Conservation (phyloP, 441 rosid species). For the Eutrema salsugineum region DNA sequence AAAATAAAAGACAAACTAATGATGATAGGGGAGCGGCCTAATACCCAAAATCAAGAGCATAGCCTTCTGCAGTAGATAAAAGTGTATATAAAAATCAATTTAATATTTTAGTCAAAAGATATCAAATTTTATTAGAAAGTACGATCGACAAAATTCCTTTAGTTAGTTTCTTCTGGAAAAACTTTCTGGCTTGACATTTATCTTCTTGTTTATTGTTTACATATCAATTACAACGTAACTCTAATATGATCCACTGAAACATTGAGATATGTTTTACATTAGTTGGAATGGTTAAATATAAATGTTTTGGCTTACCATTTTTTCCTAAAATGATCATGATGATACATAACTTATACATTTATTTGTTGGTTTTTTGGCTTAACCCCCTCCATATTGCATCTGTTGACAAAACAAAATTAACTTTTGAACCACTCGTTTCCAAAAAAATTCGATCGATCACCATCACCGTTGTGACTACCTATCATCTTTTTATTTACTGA, state of each 20-base stretch:
- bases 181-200: not conserved
- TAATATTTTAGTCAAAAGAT: constrained; percentile 24
- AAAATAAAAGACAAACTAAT: constrained; percentile 14
- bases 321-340: no score
- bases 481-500: not conserved
- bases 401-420: not conserved
- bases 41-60: constrained; percentile 14
- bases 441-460: no score
- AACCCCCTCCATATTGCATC: not conserved
- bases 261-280: not conserved
- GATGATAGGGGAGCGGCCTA: constrained; percentile 36
- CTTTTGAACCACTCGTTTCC: no score
- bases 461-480: not conserved
- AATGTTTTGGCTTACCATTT: not conserved
- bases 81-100: constrained; percentile 12
- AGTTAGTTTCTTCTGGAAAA: constrained; percentile 12
- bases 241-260: not conserved
- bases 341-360: no score
- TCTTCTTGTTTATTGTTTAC: not conserved
- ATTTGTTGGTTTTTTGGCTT: not conserved
- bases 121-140: constrained; percentile 24
- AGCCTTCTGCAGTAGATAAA: constrained; percentile 4
- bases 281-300: no score
- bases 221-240: not conserved
- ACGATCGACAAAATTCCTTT: not conserved